Evolutionary conservation across 108 stramenopile genomes (phyloP).

Genomic region (Skeletonema menzelii): DNA sequence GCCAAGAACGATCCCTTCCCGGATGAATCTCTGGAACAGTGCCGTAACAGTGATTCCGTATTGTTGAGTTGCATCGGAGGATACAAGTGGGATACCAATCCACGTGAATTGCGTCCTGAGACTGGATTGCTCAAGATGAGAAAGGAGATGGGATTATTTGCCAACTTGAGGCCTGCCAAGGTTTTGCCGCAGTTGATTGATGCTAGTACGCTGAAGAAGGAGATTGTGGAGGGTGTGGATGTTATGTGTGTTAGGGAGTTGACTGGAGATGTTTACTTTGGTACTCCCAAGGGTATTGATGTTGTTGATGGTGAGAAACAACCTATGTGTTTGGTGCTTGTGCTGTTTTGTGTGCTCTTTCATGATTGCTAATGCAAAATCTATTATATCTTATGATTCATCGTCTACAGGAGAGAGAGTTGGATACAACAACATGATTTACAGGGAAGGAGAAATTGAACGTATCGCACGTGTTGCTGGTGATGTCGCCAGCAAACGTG

Average conservation of each 20-base stretch:
- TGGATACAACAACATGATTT: conserved; percentile 99
- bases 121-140: conserved; percentile 96
- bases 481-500: conserved; percentile 92
- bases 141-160: conserved; percentile 95
- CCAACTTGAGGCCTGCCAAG: conserved; percentile 97
- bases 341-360: neutral
- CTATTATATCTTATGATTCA: neutral
- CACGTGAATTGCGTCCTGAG: conserved; percentile 94
- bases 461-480: conserved; percentile 91
- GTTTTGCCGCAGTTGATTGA: conserved; percentile 92
- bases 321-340: neutral
- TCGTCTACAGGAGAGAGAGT: conserved; percentile 66
- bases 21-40: conserved; percentile 85
- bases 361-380: neutral
- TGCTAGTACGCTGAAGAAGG: conserved; percentile 95
- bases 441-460: conserved; percentile 93
- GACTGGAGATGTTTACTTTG: conserved; percentile 99
- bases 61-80: conserved; percentile 97
- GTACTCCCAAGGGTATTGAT: conserved; percentile 97
- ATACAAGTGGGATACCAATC: conserved; percentile 97
- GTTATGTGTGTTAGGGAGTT: conserved; percentile 98
- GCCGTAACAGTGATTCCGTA: conserved; percentile 89
- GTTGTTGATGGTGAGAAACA: conserved; percentile 67
- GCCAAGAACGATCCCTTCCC: conserved; percentile 92
- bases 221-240: conserved; percentile 98